Base-by-base conservation (phyloP, 2,329 filamentous ascomycete species). In the Aspergillus ibericus region DNA sequence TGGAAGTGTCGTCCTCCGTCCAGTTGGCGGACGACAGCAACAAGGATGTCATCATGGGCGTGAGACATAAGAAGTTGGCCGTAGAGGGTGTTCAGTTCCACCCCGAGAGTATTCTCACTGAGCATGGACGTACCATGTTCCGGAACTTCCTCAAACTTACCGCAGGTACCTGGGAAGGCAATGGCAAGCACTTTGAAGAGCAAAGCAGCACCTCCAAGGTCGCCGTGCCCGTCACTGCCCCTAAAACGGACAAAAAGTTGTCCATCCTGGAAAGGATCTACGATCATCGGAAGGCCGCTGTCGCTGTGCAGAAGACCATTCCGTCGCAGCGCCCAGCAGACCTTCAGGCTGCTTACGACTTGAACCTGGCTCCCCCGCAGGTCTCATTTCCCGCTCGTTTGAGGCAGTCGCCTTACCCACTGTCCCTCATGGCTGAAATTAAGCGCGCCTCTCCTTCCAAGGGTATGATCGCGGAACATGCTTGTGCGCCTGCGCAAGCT, bases 51-150 rank as follows among this genome's bases (percentile, higher is more conserved):
- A 99, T 99, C 67, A 97, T 98, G 89, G 95, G 95, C 48, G 90
- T 99, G 47, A 88, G 95, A 47, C 95, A 99, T 80, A 96, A 93
- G 79, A 85, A 95, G 70, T 90, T 88, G 69, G 85, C 91, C 1
- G 83, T 98, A n/a, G 95, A 99, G 75, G 95, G 93, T 40, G 95
- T 99, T 15, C 95, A 99, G 72, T 99, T 98, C 68, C 95, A 99
- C 68, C 95, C 95, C 0, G 95, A 99, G 77, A 98, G 93, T 73
- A 99, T 99, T 58, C 80, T 99, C 53, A 97, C 93, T 0, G 92
- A 90, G 47, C 87, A 95, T 59, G 95, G 96, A 3, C 88, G 93
- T 35, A 78, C 84, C 35, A 97, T 99, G 91, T 85, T 99, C 72
- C 88, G 87, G 71, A 99, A 98, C 76, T 99, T 99, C 74, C 78